These are phyloP conservation scores for Hygrophorus pudorinus DNA, from an alignment of 768 basidiomycete genomes.

Conservation along the genomic window DNA sequence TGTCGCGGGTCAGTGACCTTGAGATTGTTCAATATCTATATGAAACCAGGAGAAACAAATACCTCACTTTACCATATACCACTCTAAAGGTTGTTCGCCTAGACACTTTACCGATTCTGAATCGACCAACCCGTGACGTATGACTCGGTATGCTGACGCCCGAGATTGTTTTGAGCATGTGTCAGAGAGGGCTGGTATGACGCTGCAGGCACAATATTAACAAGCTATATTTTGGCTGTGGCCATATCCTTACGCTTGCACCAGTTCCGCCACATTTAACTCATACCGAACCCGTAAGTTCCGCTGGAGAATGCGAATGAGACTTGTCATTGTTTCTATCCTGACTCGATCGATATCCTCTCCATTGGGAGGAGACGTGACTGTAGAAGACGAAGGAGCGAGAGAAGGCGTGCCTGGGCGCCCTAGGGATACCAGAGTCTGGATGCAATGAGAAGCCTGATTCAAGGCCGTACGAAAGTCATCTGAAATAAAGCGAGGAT, in stretches of 20 bases:
- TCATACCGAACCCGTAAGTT: conserved; percentile 73
- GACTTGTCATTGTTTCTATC: conserved; percentile 52
- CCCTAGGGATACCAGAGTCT: conserved; percentile 39
- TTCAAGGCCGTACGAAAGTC: conserved; percentile 67
- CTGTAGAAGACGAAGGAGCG: conserved; percentile 25
- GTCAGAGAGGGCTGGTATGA: conserved; percentile 75
- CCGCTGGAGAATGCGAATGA: conserved; percentile 57
- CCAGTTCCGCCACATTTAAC: conserved; percentile 54
- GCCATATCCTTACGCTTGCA: conserved; percentile 53
- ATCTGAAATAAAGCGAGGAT: conserved; percentile 31
- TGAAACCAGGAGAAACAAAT: conserved; percentile 5
- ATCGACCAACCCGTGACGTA: conserved; percentile 74
- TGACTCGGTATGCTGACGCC: conserved; percentile 73
- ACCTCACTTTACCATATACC: conserved; percentile 83
- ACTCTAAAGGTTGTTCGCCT: conserved; percentile 61
- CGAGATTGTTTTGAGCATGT: conserved; percentile 60
- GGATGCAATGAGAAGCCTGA: conserved; percentile 51
- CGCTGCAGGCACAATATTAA: conserved; percentile 30
- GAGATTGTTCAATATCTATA: conserved; percentile 3
- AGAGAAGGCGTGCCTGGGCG: conserved; percentile 28
- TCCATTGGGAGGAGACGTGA: conserved; percentile 18
- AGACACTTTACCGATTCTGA: conserved; percentile 57
- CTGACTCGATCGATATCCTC: conserved; percentile 43
- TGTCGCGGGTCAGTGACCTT: conserved; percentile 80
- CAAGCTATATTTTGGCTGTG: neutral